Evolutionary conservation across 495 filamentous ascomycete genomes (phyloP), one percentile per base, ranked within the genome.

Genomic region (Astrocystis sublimbata): DNA sequence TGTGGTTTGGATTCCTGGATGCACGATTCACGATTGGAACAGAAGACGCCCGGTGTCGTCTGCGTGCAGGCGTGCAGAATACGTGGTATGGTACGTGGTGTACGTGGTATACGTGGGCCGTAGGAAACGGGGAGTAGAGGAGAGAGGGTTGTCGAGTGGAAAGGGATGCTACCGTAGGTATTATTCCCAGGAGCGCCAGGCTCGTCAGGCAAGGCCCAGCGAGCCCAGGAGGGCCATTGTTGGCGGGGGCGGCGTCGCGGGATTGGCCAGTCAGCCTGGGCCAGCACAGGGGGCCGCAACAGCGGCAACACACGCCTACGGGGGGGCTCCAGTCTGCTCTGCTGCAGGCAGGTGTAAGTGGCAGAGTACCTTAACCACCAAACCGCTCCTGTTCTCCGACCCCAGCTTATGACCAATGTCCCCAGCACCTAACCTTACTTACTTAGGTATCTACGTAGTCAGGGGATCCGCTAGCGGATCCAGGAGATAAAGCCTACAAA

Each of bases 261-360:
- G 60, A 62, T 62, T 62, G 60, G 60, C 28, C 49, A 42, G 60
- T n/a, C n/a, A n/a, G n/a, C n/a, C n/a, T n/a, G n/a, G n/a, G n/a
- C n/a, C n/a, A n/a, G n/a, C n/a, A n/a, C n/a, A n/a, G n/a, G n/a
- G n/a, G n/a, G n/a, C n/a, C n/a, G n/a, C n/a, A n/a, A n/a, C n/a
- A n/a, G n/a, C n/a, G n/a, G n/a, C n/a, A n/a, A n/a, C n/a, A n/a
- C n/a, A n/a, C n/a, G n/a, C n/a, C n/a, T n/a, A n/a, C n/a, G n/a
- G n/a, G n/a, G n/a, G n/a, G n/a, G n/a, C n/a, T n/a, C n/a, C n/a
- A n/a, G n/a, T n/a, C n/a, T n/a, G n/a, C n/a, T n/a, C n/a, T n/a
- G n/a, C n/a, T n/a, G n/a, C n/a, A n/a, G 42, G 30, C 33, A 49
- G 9, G 53, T 30, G 13, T n/a, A n/a, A n/a, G n/a, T n/a, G n/a